Conservation (phyloP, 176 grass and related monocot genomes). For the Phragmites australis region DNA sequence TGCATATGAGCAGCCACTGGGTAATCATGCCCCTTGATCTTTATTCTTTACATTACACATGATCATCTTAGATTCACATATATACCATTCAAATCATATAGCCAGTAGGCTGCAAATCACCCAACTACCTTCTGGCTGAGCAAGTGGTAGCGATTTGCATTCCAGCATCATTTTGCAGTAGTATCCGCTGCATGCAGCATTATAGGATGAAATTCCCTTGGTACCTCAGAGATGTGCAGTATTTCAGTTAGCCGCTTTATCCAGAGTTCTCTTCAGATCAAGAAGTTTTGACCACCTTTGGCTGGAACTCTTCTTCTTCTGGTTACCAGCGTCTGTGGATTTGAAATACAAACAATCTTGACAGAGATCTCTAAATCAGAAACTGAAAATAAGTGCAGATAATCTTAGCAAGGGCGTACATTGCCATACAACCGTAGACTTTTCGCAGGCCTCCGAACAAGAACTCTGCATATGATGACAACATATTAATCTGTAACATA, state of each 20-base stretch:
- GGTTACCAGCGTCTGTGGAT: constrained; percentile 36
- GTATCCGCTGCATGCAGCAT: not conserved
- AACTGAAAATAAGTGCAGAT: not conserved
- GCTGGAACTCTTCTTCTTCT: constrained; percentile 37
- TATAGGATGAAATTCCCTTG: not conserved
- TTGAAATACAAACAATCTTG: not conserved
- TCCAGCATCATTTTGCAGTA: not conserved
- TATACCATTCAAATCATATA: constrained; percentile 4
- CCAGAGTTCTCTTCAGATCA: constrained; percentile 59
- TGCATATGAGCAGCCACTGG: too few relatives aligned
- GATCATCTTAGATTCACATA: not conserved
- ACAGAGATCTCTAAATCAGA: not conserved
- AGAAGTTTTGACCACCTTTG: constrained; percentile 61
- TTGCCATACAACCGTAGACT: constrained; percentile 57
- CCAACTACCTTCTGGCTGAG: not conserved
- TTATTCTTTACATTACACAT: not conserved
- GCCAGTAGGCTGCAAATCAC: not conserved
- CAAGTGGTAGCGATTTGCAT: not conserved
- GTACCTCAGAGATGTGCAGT: not conserved
- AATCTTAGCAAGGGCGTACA: constrained; percentile 33
- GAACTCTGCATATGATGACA: constrained; percentile 53
- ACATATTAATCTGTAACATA: constrained; percentile 2
- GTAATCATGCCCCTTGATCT: not conserved
- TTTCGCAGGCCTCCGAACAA: constrained; percentile 72
- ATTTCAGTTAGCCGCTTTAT: constrained; percentile 36